These are phyloP conservation scores for Basipetospora sp. DNA, from an alignment of 2,329 filamentous ascomycete species.

Conservation along the genomic window DNA sequence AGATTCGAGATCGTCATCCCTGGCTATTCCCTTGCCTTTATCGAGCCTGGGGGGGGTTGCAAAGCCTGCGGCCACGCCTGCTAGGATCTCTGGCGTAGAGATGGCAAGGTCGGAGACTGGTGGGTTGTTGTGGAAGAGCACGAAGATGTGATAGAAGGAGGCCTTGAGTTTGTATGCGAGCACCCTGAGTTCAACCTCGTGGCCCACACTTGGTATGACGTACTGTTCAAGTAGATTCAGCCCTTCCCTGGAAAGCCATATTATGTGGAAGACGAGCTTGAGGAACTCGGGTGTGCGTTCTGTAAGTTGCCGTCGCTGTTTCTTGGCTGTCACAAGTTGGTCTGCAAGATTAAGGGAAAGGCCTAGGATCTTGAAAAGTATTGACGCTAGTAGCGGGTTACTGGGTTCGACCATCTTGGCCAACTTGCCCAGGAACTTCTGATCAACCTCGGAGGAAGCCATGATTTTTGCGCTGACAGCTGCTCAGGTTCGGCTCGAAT, in stretches of 20 bases:
- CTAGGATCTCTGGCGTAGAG: constrained; percentile 28
- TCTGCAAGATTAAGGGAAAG: constrained; percentile 77
- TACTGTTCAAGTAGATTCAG: constrained; percentile 76
- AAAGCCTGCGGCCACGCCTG: constrained; percentile 19
- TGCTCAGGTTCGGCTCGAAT: no score
- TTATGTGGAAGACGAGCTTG: constrained; percentile 71
- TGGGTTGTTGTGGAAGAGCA: constrained; percentile 86
- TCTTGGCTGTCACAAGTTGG: constrained; percentile 69
- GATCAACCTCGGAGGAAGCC: constrained; percentile 94
- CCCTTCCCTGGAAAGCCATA: constrained; percentile 90
- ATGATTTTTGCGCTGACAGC: constrained; percentile 43
- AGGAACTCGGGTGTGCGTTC: constrained; percentile 66
- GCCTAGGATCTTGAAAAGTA: constrained; percentile 81
- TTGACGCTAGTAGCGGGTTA: constrained; percentile 64
- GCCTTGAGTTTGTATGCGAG: constrained; percentile 82
- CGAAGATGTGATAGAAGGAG: constrained; percentile 92
- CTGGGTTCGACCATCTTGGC: constrained; percentile 65
- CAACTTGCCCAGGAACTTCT: constrained; percentile 86
- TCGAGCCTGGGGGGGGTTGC: constrained; percentile 23
- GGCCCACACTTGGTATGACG: constrained; percentile 69
- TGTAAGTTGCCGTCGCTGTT: constrained; percentile 66
- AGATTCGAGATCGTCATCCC: constrained; percentile 28
- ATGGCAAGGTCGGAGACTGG: constrained; percentile 50
- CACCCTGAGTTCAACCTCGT: constrained; percentile 71
- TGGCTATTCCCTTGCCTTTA: constrained; percentile 36